Percentiles rank a stretch among this genome's conserved stretches.
These are phyloP conservation scores for Vigna hirtella DNA, from an alignment of 306 rosid genomes.

Conservation along the genomic window DNA sequence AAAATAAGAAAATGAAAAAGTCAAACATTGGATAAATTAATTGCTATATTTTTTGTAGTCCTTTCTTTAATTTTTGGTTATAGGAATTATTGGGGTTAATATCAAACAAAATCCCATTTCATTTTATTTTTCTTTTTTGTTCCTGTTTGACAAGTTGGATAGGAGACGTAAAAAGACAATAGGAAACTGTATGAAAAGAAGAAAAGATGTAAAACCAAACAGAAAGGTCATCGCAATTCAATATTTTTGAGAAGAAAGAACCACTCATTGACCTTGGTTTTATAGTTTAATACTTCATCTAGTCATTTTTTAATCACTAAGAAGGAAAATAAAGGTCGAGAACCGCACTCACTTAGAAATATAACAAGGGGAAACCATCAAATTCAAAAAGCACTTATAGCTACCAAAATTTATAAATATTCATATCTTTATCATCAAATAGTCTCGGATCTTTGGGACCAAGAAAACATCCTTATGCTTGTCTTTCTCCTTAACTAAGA, in stretches of 20 bases:
- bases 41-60: neutral
- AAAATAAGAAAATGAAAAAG: slow-evolving; percentile 42
- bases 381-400: slow-evolving; percentile 67
- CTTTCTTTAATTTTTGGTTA: neutral
- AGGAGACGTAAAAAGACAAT: slow-evolving; percentile 35
- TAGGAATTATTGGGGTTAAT: slow-evolving; percentile 44
- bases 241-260: slow-evolving; percentile 55
- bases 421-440: slow-evolving; percentile 57
- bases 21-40: slow-evolving; percentile 47
- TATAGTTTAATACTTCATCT: slow-evolving; percentile 42
- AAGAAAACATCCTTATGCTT: slow-evolving; percentile 75
- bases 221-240: slow-evolving; percentile 49
- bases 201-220: slow-evolving; percentile 53
- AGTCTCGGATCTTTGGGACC: slow-evolving; percentile 60
- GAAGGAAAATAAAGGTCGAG: slow-evolving; percentile 50
- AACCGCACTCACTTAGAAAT: slow-evolving; percentile 63
- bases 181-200: slow-evolving; percentile 44
- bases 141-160: slow-evolving; percentile 52
- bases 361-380: slow-evolving; percentile 78
- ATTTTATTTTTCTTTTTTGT: slow-evolving; percentile 17
- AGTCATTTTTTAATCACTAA: slow-evolving; percentile 43
- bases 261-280: slow-evolving; percentile 83
- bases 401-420: slow-evolving; percentile 46
- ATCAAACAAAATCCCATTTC: slow-evolving; percentile 39
- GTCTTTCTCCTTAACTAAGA: slow-evolving; percentile 72